Percentiles rank a stretch among this genome's conserved stretches.
These are phyloP conservation scores for Xylaria bambusicola DNA, from an alignment of 495 filamentous ascomycete species.

Conservation along the genomic window DNA sequence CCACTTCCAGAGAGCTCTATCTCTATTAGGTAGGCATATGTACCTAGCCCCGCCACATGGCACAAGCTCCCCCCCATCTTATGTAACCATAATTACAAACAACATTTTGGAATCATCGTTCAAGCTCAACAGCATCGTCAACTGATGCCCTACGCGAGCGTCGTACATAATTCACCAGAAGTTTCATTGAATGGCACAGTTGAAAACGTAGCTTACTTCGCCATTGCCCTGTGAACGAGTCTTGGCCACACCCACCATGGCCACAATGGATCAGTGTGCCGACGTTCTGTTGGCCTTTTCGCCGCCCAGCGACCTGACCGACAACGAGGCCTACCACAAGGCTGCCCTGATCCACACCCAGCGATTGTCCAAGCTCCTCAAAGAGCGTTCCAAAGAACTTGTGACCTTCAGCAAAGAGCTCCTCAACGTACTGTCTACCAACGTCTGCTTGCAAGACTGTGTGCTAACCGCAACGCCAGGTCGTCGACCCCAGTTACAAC, in stretches of 20 bases:
- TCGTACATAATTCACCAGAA: background rate
- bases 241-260: too few species aligned
- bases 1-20: background rate
- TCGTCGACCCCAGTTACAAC: conserved; percentile 41
- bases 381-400: conserved; percentile 24
- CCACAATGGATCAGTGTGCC: conserved; percentile 42
- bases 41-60: background rate
- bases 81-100: background rate
- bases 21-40: background rate
- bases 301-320: conserved; percentile 25
- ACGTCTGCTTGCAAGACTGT: background rate
- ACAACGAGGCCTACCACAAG: conserved; percentile 32
- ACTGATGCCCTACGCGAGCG: background rate
- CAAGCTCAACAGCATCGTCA: background rate
- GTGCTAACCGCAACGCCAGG: conserved; percentile 25
- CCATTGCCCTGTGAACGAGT: too few species aligned
- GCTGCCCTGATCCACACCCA: conserved; percentile 32
- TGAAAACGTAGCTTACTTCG: too few species aligned
- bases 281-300: conserved; percentile 45
- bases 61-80: conserved; percentile 1
- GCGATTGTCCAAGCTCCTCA: conserved; percentile 35
- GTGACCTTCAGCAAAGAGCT: conserved; percentile 28
- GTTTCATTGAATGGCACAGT: background rate
- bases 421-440: conserved; percentile 31
- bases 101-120: background rate